Evolutionary conservation across 768 basidiomycete genomes (phyloP).

Genomic region (Collybiopsis confluens): DNA sequence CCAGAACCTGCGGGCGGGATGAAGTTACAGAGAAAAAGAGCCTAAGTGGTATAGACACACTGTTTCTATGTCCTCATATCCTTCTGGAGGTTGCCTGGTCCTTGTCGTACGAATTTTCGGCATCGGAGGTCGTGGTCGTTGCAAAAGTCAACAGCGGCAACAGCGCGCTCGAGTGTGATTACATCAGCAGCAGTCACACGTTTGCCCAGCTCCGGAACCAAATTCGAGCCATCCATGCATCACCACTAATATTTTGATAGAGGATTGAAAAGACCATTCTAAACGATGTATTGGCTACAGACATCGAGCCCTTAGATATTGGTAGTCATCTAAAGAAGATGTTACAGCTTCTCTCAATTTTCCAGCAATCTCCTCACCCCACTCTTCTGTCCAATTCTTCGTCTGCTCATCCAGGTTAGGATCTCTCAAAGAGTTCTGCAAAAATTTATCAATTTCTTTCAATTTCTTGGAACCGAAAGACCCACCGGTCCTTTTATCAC

Average conservation of each 20-base stretch:
- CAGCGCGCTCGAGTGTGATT: too few relatives aligned
- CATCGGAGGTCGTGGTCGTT: constrained; percentile 46
- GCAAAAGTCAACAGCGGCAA: background rate
- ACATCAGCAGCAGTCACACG: too few relatives aligned
- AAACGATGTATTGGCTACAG: too few relatives aligned
- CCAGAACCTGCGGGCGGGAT: constrained; percentile 65
- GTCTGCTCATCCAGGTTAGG: background rate
- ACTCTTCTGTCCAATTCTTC: constrained; percentile 7
- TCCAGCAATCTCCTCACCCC: background rate
- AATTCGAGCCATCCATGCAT: too few relatives aligned
- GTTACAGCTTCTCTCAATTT: background rate
- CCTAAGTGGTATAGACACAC: too few relatives aligned
- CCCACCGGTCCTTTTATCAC: constrained; percentile 2
- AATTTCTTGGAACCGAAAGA: background rate
- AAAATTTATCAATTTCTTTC: too few relatives aligned
- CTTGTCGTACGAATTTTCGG: constrained; percentile 91
- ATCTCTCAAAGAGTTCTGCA: background rate
- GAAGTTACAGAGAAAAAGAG: too few relatives aligned
- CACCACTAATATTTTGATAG: too few relatives aligned
- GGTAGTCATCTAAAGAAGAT: constrained; percentile 5
- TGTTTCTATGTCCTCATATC: constrained; percentile 88
- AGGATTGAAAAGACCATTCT: too few relatives aligned
- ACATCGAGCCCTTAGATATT: background rate
- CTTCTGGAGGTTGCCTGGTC: constrained; percentile 93
- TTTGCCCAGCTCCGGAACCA: too few relatives aligned